These are phyloP conservation scores for Ceratobasidium sp. DNA, from an alignment of 1,284 basidiomycete genomes.

Conservation along the genomic window DNA sequence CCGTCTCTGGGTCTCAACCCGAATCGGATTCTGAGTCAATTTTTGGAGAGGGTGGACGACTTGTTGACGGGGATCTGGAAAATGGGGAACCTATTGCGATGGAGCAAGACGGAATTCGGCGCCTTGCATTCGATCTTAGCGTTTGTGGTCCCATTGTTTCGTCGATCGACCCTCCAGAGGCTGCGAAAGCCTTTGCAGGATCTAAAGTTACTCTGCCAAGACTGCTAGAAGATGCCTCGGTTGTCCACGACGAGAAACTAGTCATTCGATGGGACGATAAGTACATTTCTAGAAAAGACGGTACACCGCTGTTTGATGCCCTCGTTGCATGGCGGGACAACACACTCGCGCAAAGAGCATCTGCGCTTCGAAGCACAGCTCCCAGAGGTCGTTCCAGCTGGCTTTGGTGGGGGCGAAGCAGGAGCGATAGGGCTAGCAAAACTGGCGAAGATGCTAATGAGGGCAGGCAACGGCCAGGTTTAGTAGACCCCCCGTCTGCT, in stretches of 20 bases:
- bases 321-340: constrained; percentile 67
- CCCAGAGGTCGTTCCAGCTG: constrained; percentile 43
- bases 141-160: constrained; percentile 48
- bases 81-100: constrained; percentile 28
- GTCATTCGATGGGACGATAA: constrained; percentile 71
- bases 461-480: constrained; percentile 43
- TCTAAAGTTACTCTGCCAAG: constrained; percentile 62
- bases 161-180: constrained; percentile 42
- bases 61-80: constrained; percentile 56
- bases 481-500: constrained; percentile 23
- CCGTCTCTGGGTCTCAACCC: constrained; percentile 51
- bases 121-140: constrained; percentile 68
- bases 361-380: constrained; percentile 48
- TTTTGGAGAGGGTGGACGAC: constrained; percentile 61
- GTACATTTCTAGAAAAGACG: constrained; percentile 68
- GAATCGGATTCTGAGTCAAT: constrained; percentile 30
- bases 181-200: constrained; percentile 60
- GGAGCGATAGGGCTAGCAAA: constrained; percentile 47
- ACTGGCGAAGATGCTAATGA: constrained; percentile 50
- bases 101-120: constrained; percentile 53
- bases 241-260: constrained; percentile 64
- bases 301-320: constrained; percentile 69
- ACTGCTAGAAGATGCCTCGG: constrained; percentile 62
- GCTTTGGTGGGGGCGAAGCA: constrained; percentile 39
- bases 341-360: constrained; percentile 53